These are phyloP conservation scores for Kluyveromyces starmeri DNA, from an alignment of 805 yeast species.

Conservation along the genomic window DNA sequence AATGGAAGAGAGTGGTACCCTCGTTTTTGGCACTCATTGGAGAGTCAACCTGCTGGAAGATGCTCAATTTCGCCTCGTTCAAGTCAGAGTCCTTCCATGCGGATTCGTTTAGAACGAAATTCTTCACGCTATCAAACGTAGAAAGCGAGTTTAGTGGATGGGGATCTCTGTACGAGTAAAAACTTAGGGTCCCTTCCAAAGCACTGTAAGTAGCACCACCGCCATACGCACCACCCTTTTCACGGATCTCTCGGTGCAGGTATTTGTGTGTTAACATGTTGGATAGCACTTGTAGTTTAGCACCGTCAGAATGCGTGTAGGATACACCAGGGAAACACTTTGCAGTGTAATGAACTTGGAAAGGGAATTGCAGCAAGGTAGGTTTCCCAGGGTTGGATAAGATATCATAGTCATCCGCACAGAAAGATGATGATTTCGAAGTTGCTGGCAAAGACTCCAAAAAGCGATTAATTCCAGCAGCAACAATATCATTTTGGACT, in stretches of 20 bases:
- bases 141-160: conserved; percentile 62
- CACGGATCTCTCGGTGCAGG: conserved; percentile 83
- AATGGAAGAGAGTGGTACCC: conserved; percentile 56
- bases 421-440: conserved; percentile 2
- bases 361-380: conserved; percentile 62
- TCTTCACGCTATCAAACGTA: conserved; percentile 46
- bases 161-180: conserved; percentile 92
- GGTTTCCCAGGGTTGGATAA: conserved; percentile 16
- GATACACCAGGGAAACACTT: conserved; percentile 56
- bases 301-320: conserved; percentile 67
- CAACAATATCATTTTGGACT: conserved; percentile 17
- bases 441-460: conserved; percentile 20
- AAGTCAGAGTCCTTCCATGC: conserved; percentile 54
- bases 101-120: conserved; percentile 35
- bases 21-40: conserved; percentile 77
- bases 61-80: conserved; percentile 81
- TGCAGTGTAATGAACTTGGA: conserved; percentile 81
- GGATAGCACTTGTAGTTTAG: conserved; percentile 73
- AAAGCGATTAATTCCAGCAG: conserved; percentile 25
- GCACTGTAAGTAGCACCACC: conserved; percentile 87
- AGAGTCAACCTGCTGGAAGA: conserved; percentile 88
- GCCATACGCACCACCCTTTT: conserved; percentile 96
- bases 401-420: conserved; percentile 5
- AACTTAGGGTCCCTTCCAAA: conserved; percentile 68
- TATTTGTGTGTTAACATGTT: conserved; percentile 74